phyloP scores from a whole-genome alignment of 2,329 filamentous ascomycete genomes.

The Niveomyces coronatus region DNA sequence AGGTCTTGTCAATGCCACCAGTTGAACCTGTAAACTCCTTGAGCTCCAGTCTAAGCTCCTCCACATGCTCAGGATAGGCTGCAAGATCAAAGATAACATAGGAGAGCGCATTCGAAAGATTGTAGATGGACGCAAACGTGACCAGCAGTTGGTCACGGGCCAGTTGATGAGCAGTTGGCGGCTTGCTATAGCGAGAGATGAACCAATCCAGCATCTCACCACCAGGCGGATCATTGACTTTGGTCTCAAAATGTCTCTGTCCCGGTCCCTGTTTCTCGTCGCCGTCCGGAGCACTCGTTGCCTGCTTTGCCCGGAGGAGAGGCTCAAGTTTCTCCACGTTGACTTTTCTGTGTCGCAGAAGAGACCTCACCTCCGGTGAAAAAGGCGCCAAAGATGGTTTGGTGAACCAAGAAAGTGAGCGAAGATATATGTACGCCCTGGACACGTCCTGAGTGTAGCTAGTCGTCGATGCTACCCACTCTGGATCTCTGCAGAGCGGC shows the following conservation, averaged over 20 bases:
- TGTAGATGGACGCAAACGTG: constrained; percentile 8
- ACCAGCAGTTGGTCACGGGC: constrained; percentile 3
- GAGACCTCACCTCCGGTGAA: constrained; percentile 2
- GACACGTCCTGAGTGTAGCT: constrained; percentile 16
- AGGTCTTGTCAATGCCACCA: constrained; percentile 1
- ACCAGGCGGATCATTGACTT: background rate
- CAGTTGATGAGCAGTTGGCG: constrained; percentile 2
- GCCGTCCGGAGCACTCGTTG: background rate
- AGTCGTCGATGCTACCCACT: constrained; percentile 18
- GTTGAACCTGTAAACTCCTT: background rate
- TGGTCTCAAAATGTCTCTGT: background rate
- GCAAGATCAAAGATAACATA: constrained; percentile 20
- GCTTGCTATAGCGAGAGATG: constrained; percentile 2
- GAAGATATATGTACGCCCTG: constrained; percentile 6
- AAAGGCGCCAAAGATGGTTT: constrained; percentile 2
- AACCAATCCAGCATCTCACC: constrained; percentile 6
- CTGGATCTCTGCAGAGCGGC: constrained; percentile 19
- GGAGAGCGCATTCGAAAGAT: constrained; percentile 1
- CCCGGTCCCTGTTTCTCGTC: constrained; percentile 1
- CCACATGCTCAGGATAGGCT: constrained; percentile 18
- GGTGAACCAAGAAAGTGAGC: constrained; percentile 1
- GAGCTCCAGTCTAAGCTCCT: constrained; percentile 29
- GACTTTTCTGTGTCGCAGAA: constrained; percentile 2
- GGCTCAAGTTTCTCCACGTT: constrained; percentile 4
- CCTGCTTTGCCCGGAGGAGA: constrained; percentile 1